Base-by-base conservation (phyloP, 2,329 filamentous ascomycete species). In the Penicillium sp. region DNA sequence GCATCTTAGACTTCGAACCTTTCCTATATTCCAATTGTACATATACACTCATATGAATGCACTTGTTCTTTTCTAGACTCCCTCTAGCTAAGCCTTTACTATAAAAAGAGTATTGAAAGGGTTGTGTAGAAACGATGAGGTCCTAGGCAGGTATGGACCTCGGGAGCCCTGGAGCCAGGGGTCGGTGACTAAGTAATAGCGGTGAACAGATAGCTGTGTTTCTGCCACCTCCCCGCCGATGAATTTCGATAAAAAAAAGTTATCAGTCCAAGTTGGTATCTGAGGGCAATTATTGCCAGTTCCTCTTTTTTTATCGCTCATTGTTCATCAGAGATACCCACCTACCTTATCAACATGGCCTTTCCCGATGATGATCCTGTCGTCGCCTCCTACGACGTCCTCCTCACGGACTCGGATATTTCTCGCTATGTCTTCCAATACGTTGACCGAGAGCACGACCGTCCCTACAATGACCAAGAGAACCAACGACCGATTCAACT, bases 361-460 rank as follows among this genome's bases (percentile, higher is more conserved):
- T 55, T 61, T 45, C 72, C 81, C 46, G 57, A 62, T 32, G 58
- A 60, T 21, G 89, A 92, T 67, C 88, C 89, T 51, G 81, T 92
- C 61, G 80, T 88, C 50, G 82, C 86, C 40, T 85, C 82, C 59
- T 97, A 96, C 82, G 84, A 90, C 68, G 85, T 97, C 72, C 93
- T 88, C 76, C 86, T 96, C 69, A 96, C 92, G 64, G 88, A 90
- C 23, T 77, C 82, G 21, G 82, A 88, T 44, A 80, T 85, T 5
- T 85, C 84, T 56, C 83, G 91, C 56, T 87, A 93, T 65, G 83
- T 97, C 60, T 83, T 99, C 44, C 92, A 97, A 77, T 95, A 96
- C 73, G 88, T 92, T 27, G 75, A 78, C 58, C 88, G 90, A 59
- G 80, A 80, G 38, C 79, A 84, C 55, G 79, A 83, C 39, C 82